phyloP scores from a whole-genome alignment of 2,329 filamentous ascomycete genomes.

The Microdochium nivale region DNA sequence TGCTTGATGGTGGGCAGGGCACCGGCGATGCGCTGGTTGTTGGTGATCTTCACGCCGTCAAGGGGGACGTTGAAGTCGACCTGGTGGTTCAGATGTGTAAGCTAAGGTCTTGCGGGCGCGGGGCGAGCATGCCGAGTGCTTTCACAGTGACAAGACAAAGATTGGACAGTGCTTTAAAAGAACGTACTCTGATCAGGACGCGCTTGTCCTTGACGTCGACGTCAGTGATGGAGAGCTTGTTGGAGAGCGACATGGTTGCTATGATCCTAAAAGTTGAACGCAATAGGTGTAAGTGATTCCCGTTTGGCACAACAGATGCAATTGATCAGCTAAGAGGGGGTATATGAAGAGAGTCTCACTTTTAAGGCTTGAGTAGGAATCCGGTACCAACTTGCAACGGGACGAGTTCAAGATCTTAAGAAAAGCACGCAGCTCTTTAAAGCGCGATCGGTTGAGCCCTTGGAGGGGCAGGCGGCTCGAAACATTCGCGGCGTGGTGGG shows the following conservation, averaged over 20 bases:
- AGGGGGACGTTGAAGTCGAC: constrained; percentile 99
- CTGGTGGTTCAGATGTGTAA: constrained; percentile 34
- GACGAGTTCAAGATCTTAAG: neutral
- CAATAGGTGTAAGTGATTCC: constrained; percentile 1
- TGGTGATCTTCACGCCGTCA: constrained; percentile 87
- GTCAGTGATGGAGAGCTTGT: constrained; percentile 94
- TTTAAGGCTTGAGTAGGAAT: neutral
- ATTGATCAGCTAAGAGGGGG: neutral
- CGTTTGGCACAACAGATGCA: neutral
- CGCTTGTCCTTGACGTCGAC: constrained; percentile 97
- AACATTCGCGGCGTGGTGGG: neutral
- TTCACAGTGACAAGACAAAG: neutral
- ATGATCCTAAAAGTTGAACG: constrained; percentile 7
- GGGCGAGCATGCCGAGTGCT: neutral
- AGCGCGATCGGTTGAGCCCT: constrained; percentile 1
- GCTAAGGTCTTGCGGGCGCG: constrained; percentile 8
- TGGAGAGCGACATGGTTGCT: constrained; percentile 85
- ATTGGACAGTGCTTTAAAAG: neutral
- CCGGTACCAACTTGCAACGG: neutral
- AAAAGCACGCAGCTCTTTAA: constrained; percentile 12
- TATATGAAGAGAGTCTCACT: neutral
- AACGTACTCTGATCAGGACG: constrained; percentile 78
- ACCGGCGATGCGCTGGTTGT: constrained; percentile 96
- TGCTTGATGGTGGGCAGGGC: constrained; percentile 94
- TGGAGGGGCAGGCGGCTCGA: neutral